phyloP scores from a whole-genome alignment of 495 filamentous ascomycete species.

The Xylaria curta region DNA sequence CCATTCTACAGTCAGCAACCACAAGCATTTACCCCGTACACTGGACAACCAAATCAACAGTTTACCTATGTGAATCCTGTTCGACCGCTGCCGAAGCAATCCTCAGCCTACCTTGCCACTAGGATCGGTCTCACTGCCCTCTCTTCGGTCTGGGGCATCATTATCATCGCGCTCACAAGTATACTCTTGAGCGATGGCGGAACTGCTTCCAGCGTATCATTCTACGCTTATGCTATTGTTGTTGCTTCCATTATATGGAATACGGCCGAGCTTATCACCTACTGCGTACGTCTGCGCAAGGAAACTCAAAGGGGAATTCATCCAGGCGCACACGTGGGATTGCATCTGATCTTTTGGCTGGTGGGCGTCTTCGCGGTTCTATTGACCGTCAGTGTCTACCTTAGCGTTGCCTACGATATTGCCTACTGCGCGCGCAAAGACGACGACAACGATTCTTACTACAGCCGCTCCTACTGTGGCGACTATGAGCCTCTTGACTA shows the following conservation, averaged over 20 bases:
- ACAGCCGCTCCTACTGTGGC: constrained; percentile 31
- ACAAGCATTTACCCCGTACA: constrained; percentile 27
- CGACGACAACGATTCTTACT: constrained; percentile 12
- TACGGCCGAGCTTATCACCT: constrained; percentile 43
- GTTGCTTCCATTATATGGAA: constrained; percentile 46
- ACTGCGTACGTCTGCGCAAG: constrained; percentile 32
- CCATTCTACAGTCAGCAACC: constrained; percentile 26
- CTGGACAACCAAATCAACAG: constrained; percentile 29
- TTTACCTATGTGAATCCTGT: constrained; percentile 29
- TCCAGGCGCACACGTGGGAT: constrained; percentile 47
- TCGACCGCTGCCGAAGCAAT: constrained; percentile 31
- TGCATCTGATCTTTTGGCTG: constrained; percentile 46
- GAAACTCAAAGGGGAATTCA: constrained; percentile 40
- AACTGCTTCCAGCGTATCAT: constrained; percentile 4
- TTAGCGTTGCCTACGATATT: neutral
- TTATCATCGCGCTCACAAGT: constrained; percentile 39
- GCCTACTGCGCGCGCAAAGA: constrained; percentile 16
- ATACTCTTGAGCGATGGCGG: constrained; percentile 23
- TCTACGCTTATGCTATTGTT: constrained; percentile 32
- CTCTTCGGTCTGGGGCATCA: constrained; percentile 35
- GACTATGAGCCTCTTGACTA: neutral
- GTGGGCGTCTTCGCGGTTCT: constrained; percentile 37
- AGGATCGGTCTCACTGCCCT: constrained; percentile 42
- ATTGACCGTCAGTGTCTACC: constrained; percentile 15
- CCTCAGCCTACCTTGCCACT: constrained; percentile 27